Base-by-base conservation (phyloP, 768 basidiomycete genomes). In the Myochromella boudieri region DNA sequence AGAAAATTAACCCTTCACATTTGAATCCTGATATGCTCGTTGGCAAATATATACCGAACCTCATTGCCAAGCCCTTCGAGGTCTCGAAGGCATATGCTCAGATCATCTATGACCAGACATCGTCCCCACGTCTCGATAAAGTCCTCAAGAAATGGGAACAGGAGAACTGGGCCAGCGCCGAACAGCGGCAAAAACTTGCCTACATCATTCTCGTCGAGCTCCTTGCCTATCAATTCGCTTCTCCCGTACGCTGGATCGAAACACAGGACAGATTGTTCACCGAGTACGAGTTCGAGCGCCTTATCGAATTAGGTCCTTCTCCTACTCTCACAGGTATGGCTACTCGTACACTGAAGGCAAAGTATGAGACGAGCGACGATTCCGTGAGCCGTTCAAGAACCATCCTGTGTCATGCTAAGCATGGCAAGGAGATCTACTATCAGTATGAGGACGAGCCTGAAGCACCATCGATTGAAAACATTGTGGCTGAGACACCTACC, bases 191-290 rank as follows among this genome's bases (percentile, higher is more conserved):
- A 68, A 87, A 90, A 59, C 80, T 99, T 37, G 94, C 97, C 0
- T 99, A 98, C 64, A 87, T 85, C 56, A 95, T 97, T 61, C 84
- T 99, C 48, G 94, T 98, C 52, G 97, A 99, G 63, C 81, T 98
- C 37, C 77, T 99, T 39, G 92, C 97, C 11, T 99, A 99, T 63
- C 97, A 99, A 64, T 98, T 95, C 58, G 95, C 95, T 0, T 98
- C 95, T 1, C 95, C 97, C 6, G 95, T 99, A 15, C 88, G 95
- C 40, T 99, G 97, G 97, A 99, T 99, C 59, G 91, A 98, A 72
- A 99, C 95, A 0, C 97, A 99, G 63, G 97, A 99, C 60, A 78
- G 89, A 20, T 78, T 99, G 46, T 99, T 99, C 75, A 79, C 76
- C 8, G 68, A 83, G 7, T 97, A 83, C 75, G 74, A 76, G 36